A percentile compares a stretch with the other conserved stretches of the same genome.
Conservation (phyloP, 2,329 filamentous ascomycete species). For the Sclerotinia sclerotiorum region DNA sequence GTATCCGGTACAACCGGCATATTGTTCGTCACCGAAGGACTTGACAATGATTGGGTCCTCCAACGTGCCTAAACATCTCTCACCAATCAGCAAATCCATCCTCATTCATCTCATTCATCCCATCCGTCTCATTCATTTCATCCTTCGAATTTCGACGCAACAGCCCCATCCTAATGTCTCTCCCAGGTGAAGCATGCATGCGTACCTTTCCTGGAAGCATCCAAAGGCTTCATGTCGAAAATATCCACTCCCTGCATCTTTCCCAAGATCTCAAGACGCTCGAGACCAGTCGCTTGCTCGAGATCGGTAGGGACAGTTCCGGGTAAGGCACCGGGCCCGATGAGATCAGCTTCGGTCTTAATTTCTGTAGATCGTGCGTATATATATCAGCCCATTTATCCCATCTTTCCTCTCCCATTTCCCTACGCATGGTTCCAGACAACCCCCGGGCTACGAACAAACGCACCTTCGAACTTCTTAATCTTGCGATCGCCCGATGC, state of each 20-base stretch:
- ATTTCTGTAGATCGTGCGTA: conserved; percentile 64
- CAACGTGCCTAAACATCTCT: conserved; percentile 66
- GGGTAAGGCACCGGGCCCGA: conserved; percentile 75
- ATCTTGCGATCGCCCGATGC: conserved; percentile 35
- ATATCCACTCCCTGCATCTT: conserved; percentile 99
- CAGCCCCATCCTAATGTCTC: not conserved
- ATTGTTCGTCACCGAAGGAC: conserved; percentile 94
- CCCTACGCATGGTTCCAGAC: not conserved
- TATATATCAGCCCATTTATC: conserved; percentile 26
- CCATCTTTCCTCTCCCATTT: not conserved
- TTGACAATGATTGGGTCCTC: conserved; percentile 87
- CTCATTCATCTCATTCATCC: not conserved
- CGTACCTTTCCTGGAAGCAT: conserved; percentile 80
- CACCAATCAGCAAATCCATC: conserved; percentile 25
- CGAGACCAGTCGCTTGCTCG: conserved; percentile 94
- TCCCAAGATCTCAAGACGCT: conserved; percentile 97
- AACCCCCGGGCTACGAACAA: not conserved
- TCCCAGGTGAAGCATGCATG: not conserved
- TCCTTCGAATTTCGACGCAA: not conserved
- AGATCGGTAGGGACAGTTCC: conserved; percentile 91
- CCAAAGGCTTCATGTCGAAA: conserved; percentile 97
- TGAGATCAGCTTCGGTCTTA: conserved; percentile 75
- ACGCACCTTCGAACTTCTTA: conserved; percentile 41
- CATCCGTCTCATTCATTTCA: conserved; percentile 2
- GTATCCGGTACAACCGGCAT: conserved; percentile 90